Conservation (phyloP, 2,329 filamentous ascomycete genomes). For the Venturia pyrina region DNA sequence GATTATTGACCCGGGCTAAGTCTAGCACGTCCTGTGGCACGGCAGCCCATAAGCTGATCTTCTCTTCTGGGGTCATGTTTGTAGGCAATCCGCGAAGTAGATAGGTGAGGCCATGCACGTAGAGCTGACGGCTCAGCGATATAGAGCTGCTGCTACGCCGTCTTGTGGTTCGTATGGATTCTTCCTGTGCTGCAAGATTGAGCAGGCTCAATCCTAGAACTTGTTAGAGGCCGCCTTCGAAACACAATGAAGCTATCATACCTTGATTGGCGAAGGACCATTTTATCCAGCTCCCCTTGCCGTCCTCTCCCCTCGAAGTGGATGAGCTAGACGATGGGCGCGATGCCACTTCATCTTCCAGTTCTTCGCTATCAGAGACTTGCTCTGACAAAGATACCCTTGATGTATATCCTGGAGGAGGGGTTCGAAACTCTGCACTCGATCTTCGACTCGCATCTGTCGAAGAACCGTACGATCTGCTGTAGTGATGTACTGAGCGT, state of each 20-base stretch:
- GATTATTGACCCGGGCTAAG: not conserved
- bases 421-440: slow-evolving; percentile 22
- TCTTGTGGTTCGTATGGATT: slow-evolving; percentile 23
- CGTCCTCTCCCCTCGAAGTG: slow-evolving; percentile 9
- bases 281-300: slow-evolving; percentile 31
- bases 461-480: slow-evolving; percentile 18
- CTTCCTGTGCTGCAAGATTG: slow-evolving; percentile 36
- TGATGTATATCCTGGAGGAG: slow-evolving; percentile 28
- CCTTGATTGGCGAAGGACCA: slow-evolving; percentile 45
- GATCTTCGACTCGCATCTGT: slow-evolving; percentile 14
- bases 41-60: slow-evolving; percentile 40
- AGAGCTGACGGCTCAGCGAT: slow-evolving; percentile 49
- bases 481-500: slow-evolving; percentile 23
- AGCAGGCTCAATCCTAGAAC: slow-evolving; percentile 38
- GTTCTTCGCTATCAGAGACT: slow-evolving; percentile 8
- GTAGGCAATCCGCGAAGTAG: slow-evolving; percentile 52
- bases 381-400: slow-evolving; percentile 15
- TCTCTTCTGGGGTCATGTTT: slow-evolving; percentile 47
- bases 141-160: slow-evolving; percentile 19
- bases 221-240: not conserved
- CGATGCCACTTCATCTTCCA: slow-evolving; percentile 20
- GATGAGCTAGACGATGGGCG: slow-evolving; percentile 16
- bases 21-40: slow-evolving; percentile 30
- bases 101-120: slow-evolving; percentile 54
- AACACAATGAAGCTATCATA: slow-evolving; percentile 16